A percentile compares a stretch with the other conserved stretches of the same genome.
These are phyloP conservation scores for Pythium insidiosum DNA, from an alignment of 352 stramenopile genomes.

Conservation along the genomic window DNA sequence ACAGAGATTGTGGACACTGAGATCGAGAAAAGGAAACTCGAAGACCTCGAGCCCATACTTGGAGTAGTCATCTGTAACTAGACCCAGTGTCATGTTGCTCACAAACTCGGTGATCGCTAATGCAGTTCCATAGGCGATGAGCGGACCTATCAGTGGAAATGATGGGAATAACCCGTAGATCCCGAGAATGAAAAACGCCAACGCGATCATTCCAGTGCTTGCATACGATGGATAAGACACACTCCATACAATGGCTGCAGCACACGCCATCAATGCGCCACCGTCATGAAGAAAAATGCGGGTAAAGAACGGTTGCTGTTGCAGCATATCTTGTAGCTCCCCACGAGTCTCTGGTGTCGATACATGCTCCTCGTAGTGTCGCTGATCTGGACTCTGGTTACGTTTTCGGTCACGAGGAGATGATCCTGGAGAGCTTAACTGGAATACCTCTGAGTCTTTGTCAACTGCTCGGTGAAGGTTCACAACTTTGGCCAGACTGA, in stretches of 20 bases:
- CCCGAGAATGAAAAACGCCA: slow-evolving; percentile 58
- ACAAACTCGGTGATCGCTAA: slow-evolving; percentile 54
- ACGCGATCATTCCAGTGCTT: slow-evolving; percentile 49
- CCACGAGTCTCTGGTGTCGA: background rate
- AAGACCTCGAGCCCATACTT: slow-evolving; percentile 58
- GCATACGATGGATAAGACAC: slow-evolving; percentile 81
- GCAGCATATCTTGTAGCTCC: slow-evolving; percentile 24
- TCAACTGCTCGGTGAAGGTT: slow-evolving; percentile 32
- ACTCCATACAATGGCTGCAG: slow-evolving; percentile 61
- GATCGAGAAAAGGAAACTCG: slow-evolving; percentile 66
- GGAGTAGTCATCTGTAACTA: slow-evolving; percentile 38
- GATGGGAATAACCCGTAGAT: slow-evolving; percentile 39
- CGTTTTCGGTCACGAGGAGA: background rate
- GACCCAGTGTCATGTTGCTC: slow-evolving; percentile 53
- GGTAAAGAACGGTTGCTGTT: slow-evolving; percentile 50
- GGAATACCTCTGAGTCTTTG: slow-evolving; percentile 4
- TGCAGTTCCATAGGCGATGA: slow-evolving; percentile 55
- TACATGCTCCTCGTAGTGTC: background rate
- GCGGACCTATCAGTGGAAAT: slow-evolving; percentile 34
- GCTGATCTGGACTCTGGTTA: background rate
- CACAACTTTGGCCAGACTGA: slow-evolving; percentile 52
- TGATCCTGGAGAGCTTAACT: background rate
- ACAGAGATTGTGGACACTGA: slow-evolving; percentile 67
- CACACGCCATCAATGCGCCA: slow-evolving; percentile 54
- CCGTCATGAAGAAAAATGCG: slow-evolving; percentile 64